Base-by-base conservation (phyloP, 768 basidiomycete genomes). In the Lactifluus subvellereus region DNA sequence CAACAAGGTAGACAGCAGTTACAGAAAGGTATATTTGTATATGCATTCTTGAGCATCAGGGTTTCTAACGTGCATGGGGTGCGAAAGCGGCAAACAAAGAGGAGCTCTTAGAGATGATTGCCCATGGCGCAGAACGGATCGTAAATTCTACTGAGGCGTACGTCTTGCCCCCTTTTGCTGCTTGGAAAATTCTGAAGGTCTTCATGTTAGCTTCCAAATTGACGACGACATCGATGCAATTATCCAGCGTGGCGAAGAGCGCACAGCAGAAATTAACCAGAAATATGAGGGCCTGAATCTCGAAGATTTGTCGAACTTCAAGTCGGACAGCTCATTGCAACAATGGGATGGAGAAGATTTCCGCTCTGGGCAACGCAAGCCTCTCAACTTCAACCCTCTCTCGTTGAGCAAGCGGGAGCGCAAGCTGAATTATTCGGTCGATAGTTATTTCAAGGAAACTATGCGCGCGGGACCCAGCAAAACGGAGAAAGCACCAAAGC, bases 301-400 rank as follows among this genome's bases (percentile, higher is more conserved):
- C 50, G 97, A 99, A 71, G 95, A 97, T 69, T 78, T 98, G 38
- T 95, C 89, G 72, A 98, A 92, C 77, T 99, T 98, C 83, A 96
- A 97, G 75, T 87, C 91, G 8, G 94, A 98, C 68, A 88, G 87
- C 32, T 88, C 87, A 27, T 84, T 94, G 37, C 91, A 94, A 67
- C 89, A 91, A 69, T 97, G 94, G 94, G 94, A 98, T 69, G 94
- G 94, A 38, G 92, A 97, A 73, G 93, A 96, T 70, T 98, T 94
- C 75, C 79, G 88, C 32, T 72, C 82, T 18, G 91, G 89, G 66
- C 74, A 87, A 76, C 84, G 85, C 71, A 91, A 91, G 73, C 66
- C 76, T 2, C 79, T 91, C 53, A 86, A 85, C 69, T 79, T 92
- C 71, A 89, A 88, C 67, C 83, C 93, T 66, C 78, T 92, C 4